Conservation (phyloP, 805 yeast genomes). For the Groenewaldozyma salmanticensis region DNA sequence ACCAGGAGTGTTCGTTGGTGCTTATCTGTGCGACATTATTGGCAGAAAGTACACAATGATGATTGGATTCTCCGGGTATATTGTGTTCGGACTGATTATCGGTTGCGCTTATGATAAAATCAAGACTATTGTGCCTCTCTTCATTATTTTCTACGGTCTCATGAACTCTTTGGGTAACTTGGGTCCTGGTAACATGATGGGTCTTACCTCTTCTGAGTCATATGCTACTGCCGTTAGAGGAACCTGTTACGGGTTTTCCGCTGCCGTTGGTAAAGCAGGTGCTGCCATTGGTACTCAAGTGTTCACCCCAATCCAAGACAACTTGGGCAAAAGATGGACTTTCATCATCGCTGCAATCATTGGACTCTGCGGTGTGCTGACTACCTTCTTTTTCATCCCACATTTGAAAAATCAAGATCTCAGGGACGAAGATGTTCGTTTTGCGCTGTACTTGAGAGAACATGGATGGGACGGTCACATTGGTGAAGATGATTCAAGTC, state of each 20-base stretch:
- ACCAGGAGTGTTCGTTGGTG: slow-evolving; percentile 69
- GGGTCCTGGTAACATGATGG: slow-evolving; percentile 75
- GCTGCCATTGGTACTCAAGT: slow-evolving; percentile 75
- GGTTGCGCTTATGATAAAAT: slow-evolving; percentile 44
- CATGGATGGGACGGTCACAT: slow-evolving; percentile 48
- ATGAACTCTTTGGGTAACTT: slow-evolving; percentile 62
- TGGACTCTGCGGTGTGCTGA: slow-evolving; percentile 54
- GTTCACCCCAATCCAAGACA: slow-evolving; percentile 55
- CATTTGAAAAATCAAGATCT: slow-evolving; percentile 63
- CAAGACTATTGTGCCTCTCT: slow-evolving; percentile 47
- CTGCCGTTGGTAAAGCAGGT: slow-evolving; percentile 76
- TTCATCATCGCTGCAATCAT: slow-evolving; percentile 70
- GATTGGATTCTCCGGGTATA: slow-evolving; percentile 60
- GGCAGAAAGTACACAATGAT: slow-evolving; percentile 68
- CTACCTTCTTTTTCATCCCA: slow-evolving; percentile 56
- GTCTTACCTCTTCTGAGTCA: slow-evolving; percentile 55
- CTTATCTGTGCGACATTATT: slow-evolving; percentile 49
- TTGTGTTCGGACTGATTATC: slow-evolving; percentile 40
- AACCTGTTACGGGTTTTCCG: slow-evolving; percentile 62
- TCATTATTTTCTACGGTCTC: slow-evolving; percentile 63
- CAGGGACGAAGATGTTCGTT: slow-evolving; percentile 50
- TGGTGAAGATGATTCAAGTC: slow-evolving; percentile 30
- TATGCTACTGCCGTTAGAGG: slow-evolving; percentile 75
- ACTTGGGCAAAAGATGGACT: slow-evolving; percentile 64
- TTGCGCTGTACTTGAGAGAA: slow-evolving; percentile 46